phyloP scores from a whole-genome alignment of 2,329 filamentous ascomycete genomes.

The Arthrocladium fulminans region DNA sequence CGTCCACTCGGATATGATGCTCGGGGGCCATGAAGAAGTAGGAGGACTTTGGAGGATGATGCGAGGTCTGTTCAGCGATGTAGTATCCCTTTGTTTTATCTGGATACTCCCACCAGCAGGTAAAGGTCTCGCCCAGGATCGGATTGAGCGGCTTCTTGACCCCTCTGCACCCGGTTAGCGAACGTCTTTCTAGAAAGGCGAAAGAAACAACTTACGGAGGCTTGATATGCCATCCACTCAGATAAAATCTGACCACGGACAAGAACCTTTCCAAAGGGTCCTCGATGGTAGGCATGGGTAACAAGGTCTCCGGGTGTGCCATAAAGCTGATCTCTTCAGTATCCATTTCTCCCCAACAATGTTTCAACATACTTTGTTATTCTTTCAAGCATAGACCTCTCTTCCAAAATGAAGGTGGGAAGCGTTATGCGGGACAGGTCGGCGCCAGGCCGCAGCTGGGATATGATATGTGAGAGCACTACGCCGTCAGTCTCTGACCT shows the following conservation, averaged over 20 bases:
- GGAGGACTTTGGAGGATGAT: conserved; percentile 95
- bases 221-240: conserved; percentile 98
- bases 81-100: conserved; percentile 85
- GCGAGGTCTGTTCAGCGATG: conserved; percentile 93
- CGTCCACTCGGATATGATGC: conserved; percentile 89
- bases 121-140: conserved; percentile 88
- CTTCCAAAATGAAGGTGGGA: conserved; percentile 95
- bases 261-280: conserved; percentile 86
- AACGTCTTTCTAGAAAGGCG: conserved; percentile 1
- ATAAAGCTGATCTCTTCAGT: conserved; percentile 64
- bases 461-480: conserved; percentile 97
- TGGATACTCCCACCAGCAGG: conserved; percentile 88
- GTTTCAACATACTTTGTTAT: conserved; percentile 75
- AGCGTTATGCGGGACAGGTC: conserved; percentile 90
- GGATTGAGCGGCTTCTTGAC: conserved; percentile 98
- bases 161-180: conserved; percentile 48
- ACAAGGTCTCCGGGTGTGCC: conserved; percentile 93
- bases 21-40: conserved; percentile 98
- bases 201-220: conserved; percentile 62
- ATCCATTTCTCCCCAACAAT: conserved; percentile 10
- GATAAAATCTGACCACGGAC: conserved; percentile 93
- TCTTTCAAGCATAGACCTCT: conserved; percentile 92
- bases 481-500: conserved; percentile 17
- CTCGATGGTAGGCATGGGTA: conserved; percentile 77
- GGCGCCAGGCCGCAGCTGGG: conserved; percentile 87